Conservation (phyloP, 108 stramenopile species). For the Bacterosira constricta region DNA sequence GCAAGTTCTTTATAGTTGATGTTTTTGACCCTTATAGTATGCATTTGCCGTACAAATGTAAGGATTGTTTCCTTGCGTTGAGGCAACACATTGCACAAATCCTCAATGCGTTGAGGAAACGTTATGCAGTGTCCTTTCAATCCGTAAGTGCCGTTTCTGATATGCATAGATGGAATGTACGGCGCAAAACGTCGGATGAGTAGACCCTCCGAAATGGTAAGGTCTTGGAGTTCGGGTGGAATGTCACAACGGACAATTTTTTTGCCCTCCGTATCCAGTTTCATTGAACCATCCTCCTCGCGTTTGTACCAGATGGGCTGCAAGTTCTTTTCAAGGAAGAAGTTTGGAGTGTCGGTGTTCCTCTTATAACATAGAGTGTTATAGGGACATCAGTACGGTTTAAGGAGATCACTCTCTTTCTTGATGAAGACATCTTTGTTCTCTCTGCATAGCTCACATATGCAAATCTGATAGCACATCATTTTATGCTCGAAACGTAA, state of each 20-base stretch:
- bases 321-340: not conserved
- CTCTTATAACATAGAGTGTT: no score
- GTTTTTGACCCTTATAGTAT: not conserved
- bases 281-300: not conserved
- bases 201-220: constrained; percentile 22
- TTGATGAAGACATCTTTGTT: no score
- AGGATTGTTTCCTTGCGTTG: not conserved
- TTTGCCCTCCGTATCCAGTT: not conserved
- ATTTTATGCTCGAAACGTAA: no score
- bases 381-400: no score
- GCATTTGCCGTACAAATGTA: constrained; percentile 1
- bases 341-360: no score
- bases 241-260: not conserved
- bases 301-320: constrained; percentile 9
- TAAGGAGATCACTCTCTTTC: no score
- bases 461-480: no score
- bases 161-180: constrained; percentile 1
- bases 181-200: constrained; percentile 12
- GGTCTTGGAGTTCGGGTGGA: not conserved
- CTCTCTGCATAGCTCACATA: no score
- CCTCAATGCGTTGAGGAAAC: constrained; percentile 13
- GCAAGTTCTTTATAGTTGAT: not conserved
- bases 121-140: constrained; percentile 12
- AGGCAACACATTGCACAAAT: not conserved
- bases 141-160: not conserved